Evolutionary conservation across 1,139 yeast genomes (phyloP), one percentile per base, ranked within the genome.

Genomic region (Nakaseomyces kungkrabaensis): DNA sequence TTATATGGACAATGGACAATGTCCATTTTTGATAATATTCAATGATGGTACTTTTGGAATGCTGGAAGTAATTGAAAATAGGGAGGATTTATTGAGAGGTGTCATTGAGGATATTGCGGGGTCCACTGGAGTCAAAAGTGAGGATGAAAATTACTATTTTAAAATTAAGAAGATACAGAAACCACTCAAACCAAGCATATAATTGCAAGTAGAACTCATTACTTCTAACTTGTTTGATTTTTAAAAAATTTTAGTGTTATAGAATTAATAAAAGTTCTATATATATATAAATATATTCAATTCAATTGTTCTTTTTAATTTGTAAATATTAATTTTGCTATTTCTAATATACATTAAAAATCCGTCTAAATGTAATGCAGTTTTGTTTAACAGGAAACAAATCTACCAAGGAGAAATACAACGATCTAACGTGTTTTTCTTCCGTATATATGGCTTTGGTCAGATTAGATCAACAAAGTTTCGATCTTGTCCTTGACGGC

Each of bases 401-500:
- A 25, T 26, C 31, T 10, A 38, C 4, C 1, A 13, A 8, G 24
- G n/a, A n/a, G 29, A n/a, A n/a, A 24, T 8, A 38, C 42, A 24
- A 38, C 42, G 42, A 38, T 9, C 17, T 4, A 38, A 38, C 42
- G 42, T 10, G 42, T 38, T 38, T 11, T n/a, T 38, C 11, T 10
- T 5, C 17, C 22, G 22, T 17, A 11, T 26, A 25, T 5, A 24
- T 38, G 17, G 24, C 31, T 17, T 13, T 36, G 25, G 13, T 17
- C 22, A n/a, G 41, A 59, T 73, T 84, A 92, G 70, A 92, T 92
- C 73, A 94, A 82, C 72, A 94, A 82, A 67, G 97, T 87, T 78
- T 94, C 98, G 72, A 94, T 92, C 85, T 90, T 90, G 77, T 92
- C 97, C 87, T 92, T 94, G 74, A 90, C 89, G 70, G 86, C 88